Percentiles rank a stretch among this genome's conserved stretches.
Evolutionary conservation across 2,329 filamentous ascomycete species (phyloP).

Genomic region (Aschersonia sp.): DNA sequence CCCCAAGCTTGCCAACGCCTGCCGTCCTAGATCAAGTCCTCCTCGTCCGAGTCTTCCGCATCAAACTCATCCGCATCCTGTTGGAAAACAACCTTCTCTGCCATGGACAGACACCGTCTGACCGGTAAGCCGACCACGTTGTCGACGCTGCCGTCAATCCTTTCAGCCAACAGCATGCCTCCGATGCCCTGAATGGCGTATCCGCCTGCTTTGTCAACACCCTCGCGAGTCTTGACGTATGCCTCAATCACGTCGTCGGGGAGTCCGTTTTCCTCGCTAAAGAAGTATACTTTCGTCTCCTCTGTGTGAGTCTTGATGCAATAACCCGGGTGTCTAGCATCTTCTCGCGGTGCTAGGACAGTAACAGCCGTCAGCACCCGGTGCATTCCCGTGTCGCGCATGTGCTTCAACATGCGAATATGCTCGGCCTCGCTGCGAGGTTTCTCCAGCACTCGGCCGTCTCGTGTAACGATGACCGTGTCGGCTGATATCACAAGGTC

Average conservation of each 20-base stretch:
- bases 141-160: conserved; percentile 78
- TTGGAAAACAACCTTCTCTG: conserved; percentile 74
- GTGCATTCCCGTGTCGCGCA: conserved; percentile 66
- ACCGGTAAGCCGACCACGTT: conserved; percentile 90
- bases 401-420: conserved; percentile 64
- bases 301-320: conserved; percentile 68
- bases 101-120: conserved; percentile 60
- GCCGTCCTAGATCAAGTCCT: conserved; percentile 5
- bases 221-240: conserved; percentile 76
- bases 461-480: conserved; percentile 68
- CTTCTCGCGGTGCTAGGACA: conserved; percentile 68
- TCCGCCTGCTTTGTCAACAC: conserved; percentile 88
- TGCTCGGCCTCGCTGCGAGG: conserved; percentile 72
- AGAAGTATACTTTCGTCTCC: conserved; percentile 86
- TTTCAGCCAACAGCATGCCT: conserved; percentile 74
- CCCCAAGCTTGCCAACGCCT: neutral
- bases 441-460: conserved; percentile 80
- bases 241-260: conserved; percentile 69
- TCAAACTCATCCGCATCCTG: conserved; percentile 50
- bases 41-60: conserved; percentile 29
- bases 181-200: conserved; percentile 89
- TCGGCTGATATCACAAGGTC: conserved; percentile 81
- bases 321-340: conserved; percentile 75
- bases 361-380: conserved; percentile 78
- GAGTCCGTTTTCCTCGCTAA: conserved; percentile 40